Base-by-base conservation (phyloP, 306 rosid genomes). In the Oxytropis ochrocephala region DNA sequence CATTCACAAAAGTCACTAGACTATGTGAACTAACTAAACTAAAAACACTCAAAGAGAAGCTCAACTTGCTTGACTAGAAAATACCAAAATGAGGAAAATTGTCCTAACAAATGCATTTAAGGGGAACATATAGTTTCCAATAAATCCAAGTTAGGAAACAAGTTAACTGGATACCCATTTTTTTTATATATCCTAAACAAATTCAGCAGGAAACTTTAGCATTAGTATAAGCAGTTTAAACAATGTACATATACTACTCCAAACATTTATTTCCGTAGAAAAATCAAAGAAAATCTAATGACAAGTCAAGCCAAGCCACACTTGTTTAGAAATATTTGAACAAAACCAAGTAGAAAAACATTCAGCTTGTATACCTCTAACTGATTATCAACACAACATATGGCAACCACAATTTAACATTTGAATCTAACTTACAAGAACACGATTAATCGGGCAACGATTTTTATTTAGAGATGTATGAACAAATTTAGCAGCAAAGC, bases 381-480 rank as follows among this genome's bases (percentile, higher is more conserved):
- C 51, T 49, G 35, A 58, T 6, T 21, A 74, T 64, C 42, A 35
- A 3, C 72, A 70, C n/a, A 67, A 43, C 44, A 67, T 49, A 59
- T 59, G 55, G 6, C 30, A 33, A 69, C 7, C 54, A 62, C 67
- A 60, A 9, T 14, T 60, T 60, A 48, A 38, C 42, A 52, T 51
- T 57, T 64, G 53, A 17, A 52, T 58, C 63, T 30, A 81, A 84
- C 97, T 83, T 85, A 94, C 99, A 86, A 94, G 79, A 50, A 91
- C 97, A 29, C 96, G 89, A 71, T 94, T 94, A 49, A 94, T 94
- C 3, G 99, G 85, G 75, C 95, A 88, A 19, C 99, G 96, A 64
- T 91, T 89, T 80, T 94, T 94, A 84, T 94, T 94, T 69, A 91
- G 75, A 54, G 99, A 94, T 32, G 99, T 94, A 79, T 94, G 99